Conservation (phyloP, 2,329 filamentous ascomycete species). For the Cladosporium sp. region DNA sequence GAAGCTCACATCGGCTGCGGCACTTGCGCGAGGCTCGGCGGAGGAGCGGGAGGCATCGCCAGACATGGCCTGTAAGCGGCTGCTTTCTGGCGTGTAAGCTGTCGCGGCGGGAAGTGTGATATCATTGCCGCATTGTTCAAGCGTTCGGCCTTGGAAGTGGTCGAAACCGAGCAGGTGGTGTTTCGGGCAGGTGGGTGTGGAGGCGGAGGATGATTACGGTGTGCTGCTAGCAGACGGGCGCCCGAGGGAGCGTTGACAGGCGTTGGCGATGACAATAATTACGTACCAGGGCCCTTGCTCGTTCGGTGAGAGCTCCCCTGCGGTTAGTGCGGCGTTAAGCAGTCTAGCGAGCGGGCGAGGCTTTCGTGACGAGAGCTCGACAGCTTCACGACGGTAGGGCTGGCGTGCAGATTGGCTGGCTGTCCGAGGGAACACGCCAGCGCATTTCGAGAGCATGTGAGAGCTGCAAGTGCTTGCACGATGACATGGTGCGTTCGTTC, state of each 20-base stretch:
- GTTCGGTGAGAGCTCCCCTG: neutral
- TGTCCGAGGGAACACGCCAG: neutral
- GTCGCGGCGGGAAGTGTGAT: conserved; percentile 10
- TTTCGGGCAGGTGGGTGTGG: neutral
- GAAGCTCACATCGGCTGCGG: conserved; percentile 25
- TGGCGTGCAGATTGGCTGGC: neutral
- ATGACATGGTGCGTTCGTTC: neutral
- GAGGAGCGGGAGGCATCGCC: conserved; percentile 13
- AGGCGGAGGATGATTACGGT: neutral
- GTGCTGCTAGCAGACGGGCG: neutral
- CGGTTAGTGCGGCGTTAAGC: neutral
- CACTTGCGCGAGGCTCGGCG: conserved; percentile 15
- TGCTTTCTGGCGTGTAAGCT: conserved; percentile 10
- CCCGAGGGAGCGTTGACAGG: neutral
- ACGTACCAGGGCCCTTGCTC: conserved; percentile 2
- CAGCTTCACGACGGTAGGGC: neutral
- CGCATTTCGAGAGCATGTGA: neutral
- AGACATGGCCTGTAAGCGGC: conserved; percentile 18
- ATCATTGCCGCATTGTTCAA: conserved; percentile 10
- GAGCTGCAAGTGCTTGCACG: neutral
- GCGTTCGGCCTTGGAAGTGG: neutral
- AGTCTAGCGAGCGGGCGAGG: conserved; percentile 1
- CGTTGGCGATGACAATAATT: conserved; percentile 1
- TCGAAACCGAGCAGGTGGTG: neutral
- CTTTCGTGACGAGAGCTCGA: neutral